Conservation (phyloP, 2,329 filamentous ascomycete genomes). For the Pseudopithomyces chartarum region DNA sequence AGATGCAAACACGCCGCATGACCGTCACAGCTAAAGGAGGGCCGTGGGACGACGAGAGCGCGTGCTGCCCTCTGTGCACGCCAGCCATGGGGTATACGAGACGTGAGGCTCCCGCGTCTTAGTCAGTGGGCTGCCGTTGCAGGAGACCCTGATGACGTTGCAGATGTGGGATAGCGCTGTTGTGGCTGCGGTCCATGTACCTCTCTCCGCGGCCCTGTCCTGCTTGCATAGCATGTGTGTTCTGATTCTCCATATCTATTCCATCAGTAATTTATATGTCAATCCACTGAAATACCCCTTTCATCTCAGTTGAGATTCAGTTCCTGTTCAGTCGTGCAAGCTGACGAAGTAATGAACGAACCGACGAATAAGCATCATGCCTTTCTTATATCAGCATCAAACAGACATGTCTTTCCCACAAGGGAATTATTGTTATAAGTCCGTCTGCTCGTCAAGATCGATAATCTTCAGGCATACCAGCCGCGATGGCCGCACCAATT, state of each 20-base stretch:
- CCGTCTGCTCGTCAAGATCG: too few species aligned
- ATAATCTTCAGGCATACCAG: too few species aligned
- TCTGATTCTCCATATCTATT: too few species aligned
- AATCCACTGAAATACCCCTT: too few species aligned
- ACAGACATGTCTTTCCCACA: too few species aligned
- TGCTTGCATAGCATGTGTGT: too few species aligned
- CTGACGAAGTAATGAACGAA: background rate
- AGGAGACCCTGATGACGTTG: slow-evolving; percentile 1
- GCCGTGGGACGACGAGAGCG: background rate
- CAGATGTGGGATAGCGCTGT: background rate
- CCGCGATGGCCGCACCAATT: too few species aligned
- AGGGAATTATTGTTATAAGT: too few species aligned
- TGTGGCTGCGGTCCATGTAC: background rate
- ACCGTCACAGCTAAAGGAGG: background rate
- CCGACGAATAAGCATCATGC: background rate
- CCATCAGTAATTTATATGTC: too few species aligned
- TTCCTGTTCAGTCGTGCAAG: background rate
- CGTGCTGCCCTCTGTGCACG: background rate
- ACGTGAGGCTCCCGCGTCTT: background rate
- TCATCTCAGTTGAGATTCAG: background rate
- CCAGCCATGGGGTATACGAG: background rate
- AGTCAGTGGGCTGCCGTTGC: background rate
- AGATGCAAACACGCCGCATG: background rate
- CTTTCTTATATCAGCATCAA: background rate
- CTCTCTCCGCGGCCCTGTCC: too few species aligned